A percentile compares a stretch with the other conserved stretches of the same genome.
phyloP scores from a whole-genome alignment of 805 yeast genomes.

The Yamadazyma takamatsuzukensis region DNA sequence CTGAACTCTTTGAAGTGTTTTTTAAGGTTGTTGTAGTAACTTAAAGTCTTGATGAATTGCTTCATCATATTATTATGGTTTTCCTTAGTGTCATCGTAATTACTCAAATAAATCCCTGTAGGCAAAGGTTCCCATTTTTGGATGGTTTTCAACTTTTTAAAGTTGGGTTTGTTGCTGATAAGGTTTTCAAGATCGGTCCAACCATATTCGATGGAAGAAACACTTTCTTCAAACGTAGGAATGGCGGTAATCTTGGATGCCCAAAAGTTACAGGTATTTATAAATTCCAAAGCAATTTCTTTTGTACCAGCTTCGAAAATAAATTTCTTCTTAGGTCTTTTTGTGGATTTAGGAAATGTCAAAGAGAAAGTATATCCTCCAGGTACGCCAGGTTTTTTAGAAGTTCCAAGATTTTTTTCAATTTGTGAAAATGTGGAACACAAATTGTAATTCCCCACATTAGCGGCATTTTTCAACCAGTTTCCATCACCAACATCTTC shows the following conservation, averaged over 20 bases:
- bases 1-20: conserved; percentile 30
- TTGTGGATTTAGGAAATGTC: conserved; percentile 46
- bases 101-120: conserved; percentile 39
- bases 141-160: conserved; percentile 32
- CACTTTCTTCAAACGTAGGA: conserved; percentile 63
- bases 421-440: conserved; percentile 49
- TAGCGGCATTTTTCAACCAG: conserved; percentile 63
- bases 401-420: conserved; percentile 18
- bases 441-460: conserved; percentile 49
- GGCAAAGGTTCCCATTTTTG: conserved; percentile 43
- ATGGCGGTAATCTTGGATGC: conserved; percentile 80
- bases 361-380: conserved; percentile 45
- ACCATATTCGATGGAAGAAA: conserved; percentile 79
- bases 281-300: conserved; percentile 66
- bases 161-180: conserved; percentile 20
- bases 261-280: conserved; percentile 85
- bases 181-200: conserved; percentile 52
- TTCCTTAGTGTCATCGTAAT: conserved; percentile 21
- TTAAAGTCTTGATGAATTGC: conserved; percentile 39
- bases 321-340: conserved; percentile 37
- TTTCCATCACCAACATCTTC: conserved; percentile 56
- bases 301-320: conserved; percentile 64
- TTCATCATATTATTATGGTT: conserved; percentile 40
- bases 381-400: conserved; percentile 10
- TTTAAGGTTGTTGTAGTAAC: conserved; percentile 38